Evolutionary conservation across 352 stramenopile species (phyloP).

Genomic region (Phytopythium delawarense): DNA sequence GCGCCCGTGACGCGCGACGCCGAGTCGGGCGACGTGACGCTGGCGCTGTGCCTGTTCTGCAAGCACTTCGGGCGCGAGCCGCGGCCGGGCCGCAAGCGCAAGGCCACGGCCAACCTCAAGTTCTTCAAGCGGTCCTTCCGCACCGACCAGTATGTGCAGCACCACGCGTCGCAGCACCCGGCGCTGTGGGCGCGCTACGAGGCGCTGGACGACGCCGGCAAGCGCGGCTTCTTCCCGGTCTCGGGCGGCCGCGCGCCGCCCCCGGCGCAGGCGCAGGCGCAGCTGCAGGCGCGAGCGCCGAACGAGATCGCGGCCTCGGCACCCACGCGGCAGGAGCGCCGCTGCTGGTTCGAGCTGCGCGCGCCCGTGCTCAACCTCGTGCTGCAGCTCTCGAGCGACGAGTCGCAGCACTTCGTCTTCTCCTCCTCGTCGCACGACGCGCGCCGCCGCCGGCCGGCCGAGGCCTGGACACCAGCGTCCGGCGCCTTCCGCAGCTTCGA

Average conservation of each 20-base stretch:
- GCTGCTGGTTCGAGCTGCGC: constrained; percentile 21
- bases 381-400: constrained; percentile 19
- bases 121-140: constrained; percentile 63
- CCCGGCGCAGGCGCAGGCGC: background rate
- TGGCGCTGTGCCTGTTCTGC: constrained; percentile 60
- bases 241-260: constrained; percentile 10
- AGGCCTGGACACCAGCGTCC: constrained; percentile 16
- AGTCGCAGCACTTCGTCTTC: constrained; percentile 6
- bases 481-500: constrained; percentile 24
- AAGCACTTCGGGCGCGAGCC: constrained; percentile 61
- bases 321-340: constrained; percentile 15
- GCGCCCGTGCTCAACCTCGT: constrained; percentile 26
- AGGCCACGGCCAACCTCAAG: constrained; percentile 57
- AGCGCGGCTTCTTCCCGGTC: constrained; percentile 45
- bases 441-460: constrained; percentile 11
- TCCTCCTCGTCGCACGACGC: constrained; percentile 10
- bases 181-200: constrained; percentile 44
- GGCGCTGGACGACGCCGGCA: constrained; percentile 32
- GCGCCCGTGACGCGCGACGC: constrained; percentile 42
- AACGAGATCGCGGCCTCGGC: constrained; percentile 23
- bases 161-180: constrained; percentile 54
- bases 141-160: constrained; percentile 71
- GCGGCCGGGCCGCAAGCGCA: constrained; percentile 44
- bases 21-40: constrained; percentile 32
- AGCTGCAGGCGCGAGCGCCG: constrained; percentile 14